Base-by-base conservation (phyloP, 257 asterid genomes). In the Solanum chilense region DNA sequence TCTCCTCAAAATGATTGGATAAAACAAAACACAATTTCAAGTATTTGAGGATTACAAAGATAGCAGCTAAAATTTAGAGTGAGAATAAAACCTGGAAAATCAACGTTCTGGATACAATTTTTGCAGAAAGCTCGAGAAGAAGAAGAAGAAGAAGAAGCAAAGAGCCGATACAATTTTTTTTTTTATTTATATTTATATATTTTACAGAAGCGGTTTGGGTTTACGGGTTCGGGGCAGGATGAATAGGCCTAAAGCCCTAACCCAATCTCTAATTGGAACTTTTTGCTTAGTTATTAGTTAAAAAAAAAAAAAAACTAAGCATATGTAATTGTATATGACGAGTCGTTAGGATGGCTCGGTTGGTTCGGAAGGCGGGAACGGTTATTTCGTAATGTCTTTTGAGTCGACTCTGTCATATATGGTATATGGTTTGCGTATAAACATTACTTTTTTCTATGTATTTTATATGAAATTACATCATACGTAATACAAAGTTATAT, bases 41-140 rank as follows among this genome's bases (percentile, higher is more conserved):
- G 81, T 23, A 35, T 35, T 20, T 73, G 49, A 37, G 5, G 20
- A 37, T 35, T 73, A 37, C 25, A 35, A 35, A 20, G 1, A 20
- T 37, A 20, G 5, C 29, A 73, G 29, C 81, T 20, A 2, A 20
- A 73, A 20, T 8, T 18, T 66, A 75, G 14, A 74, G 27, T 74
- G 66, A 78, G 66, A 47, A 78, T 49, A 4, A 78, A 78, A 78
- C 84, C 84, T 78, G 84, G 42, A 60, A 78, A 78, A 78, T 78
- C 41, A 47, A 78, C 37, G 84, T 45, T 25, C 14, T 47, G 56
- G 16, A 76, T 47, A 47, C 41, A 44, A 25, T 0, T 77, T 77
- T 42, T 77, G 39, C 64, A 77, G 83, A 77, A 77, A 76, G 41
- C 35, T 25, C 84, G 10, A 44, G 16, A 15, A 58, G 27, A 58